These are phyloP conservation scores for Coemansia sp. DNA, from an alignment of 192 early-diverging fungal species.

Conservation along the genomic window DNA sequence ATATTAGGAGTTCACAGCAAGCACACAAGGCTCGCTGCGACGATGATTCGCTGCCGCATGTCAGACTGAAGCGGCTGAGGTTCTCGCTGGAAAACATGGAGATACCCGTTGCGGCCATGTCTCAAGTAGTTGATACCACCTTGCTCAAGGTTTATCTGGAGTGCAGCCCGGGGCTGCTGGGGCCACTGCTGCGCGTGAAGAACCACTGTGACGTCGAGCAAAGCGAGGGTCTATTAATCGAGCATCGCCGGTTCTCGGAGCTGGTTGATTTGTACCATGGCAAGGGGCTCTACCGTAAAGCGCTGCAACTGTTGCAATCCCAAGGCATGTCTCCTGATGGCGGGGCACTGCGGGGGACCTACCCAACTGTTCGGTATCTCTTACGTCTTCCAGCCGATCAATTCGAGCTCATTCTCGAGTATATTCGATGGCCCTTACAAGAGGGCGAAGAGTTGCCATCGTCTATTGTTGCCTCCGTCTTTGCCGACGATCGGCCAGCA, in stretches of 20 bases:
- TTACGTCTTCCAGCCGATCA: constrained; percentile 77
- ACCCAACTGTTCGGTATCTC: constrained; percentile 74
- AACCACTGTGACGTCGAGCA: constrained; percentile 83
- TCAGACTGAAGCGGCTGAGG: constrained; percentile 40
- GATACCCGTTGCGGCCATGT: constrained; percentile 58
- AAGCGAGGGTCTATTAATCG: constrained; percentile 77
- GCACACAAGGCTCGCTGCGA: constrained; percentile 22
- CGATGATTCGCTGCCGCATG: constrained; percentile 50
- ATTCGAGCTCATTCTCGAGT: constrained; percentile 84
- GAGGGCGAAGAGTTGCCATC: constrained; percentile 35
- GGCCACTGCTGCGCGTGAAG: constrained; percentile 92
- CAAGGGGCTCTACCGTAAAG: constrained; percentile 88
- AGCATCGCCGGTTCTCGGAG: constrained; percentile 80
- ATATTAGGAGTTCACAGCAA: constrained; percentile 27
- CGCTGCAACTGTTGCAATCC: constrained; percentile 79
- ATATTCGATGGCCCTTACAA: constrained; percentile 79
- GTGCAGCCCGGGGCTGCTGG: constrained; percentile 84
- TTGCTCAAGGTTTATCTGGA: constrained; percentile 89
- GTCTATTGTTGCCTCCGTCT: constrained; percentile 48
- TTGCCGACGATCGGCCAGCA: constrained; percentile 57
- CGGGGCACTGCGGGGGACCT: constrained; percentile 65
- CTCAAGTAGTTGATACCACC: constrained; percentile 85
- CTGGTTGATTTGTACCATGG: constrained; percentile 94
- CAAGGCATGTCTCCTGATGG: constrained; percentile 54
- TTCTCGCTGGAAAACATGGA: constrained; percentile 47